These are phyloP conservation scores for Yamadazyma friedrichii DNA, from an alignment of 1,139 yeast species.

Conservation along the genomic window DNA sequence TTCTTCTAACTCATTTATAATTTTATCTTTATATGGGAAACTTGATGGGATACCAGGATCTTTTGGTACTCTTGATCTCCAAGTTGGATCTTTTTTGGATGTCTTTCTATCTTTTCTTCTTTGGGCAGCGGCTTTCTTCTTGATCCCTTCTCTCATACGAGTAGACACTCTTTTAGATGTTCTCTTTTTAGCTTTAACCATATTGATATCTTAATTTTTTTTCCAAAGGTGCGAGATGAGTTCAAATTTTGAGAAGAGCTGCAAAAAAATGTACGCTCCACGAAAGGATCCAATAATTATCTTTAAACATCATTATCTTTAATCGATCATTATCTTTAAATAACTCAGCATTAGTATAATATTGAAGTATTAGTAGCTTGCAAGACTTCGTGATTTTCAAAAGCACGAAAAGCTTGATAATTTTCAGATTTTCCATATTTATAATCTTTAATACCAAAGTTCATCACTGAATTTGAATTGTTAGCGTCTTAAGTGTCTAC, in stretches of 20 bases:
- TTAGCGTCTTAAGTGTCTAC: no score
- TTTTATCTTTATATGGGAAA: constrained; percentile 88
- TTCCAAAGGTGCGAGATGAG: constrained; percentile 4
- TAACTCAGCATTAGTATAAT: background rate
- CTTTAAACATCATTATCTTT: no score
- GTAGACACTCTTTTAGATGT: constrained; percentile 85
- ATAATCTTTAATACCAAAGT: background rate
- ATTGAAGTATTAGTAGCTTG: background rate
- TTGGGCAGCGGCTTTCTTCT: constrained; percentile 93
- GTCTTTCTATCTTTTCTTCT: constrained; percentile 78
- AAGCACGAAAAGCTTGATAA: background rate
- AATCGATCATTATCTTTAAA: no score
- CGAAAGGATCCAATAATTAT: no score
- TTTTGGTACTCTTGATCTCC: constrained; percentile 82
- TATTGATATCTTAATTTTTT: constrained; percentile 11
- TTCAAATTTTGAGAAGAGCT: constrained; percentile 1
- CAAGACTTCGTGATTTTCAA: background rate
- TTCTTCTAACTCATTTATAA: constrained; percentile 78
- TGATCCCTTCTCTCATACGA: constrained; percentile 92
- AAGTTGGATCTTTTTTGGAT: constrained; percentile 86
- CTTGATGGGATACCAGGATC: constrained; percentile 95
- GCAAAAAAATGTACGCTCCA: background rate
- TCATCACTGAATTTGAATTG: no score
- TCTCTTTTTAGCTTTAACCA: constrained; percentile 59
- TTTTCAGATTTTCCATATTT: background rate